A percentile compares a stretch with the other conserved stretches of the same genome.
These are phyloP conservation scores for Botrytis cinerea DNA, from an alignment of 2,329 filamentous ascomycete genomes.

Conservation along the genomic window DNA sequence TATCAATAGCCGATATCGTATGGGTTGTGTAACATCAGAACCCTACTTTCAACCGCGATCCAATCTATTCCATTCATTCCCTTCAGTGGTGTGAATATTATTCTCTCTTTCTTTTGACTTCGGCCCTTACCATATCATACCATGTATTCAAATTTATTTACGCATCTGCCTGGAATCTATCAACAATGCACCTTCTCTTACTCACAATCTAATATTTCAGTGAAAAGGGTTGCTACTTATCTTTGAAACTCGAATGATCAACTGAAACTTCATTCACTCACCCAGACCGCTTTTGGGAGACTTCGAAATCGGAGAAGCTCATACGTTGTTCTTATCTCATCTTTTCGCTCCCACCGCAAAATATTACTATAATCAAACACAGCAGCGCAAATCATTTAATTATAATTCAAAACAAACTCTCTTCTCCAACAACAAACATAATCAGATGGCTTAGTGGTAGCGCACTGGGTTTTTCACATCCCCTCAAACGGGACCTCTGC, in stretches of 20 bases:
- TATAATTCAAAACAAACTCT: neutral
- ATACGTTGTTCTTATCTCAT: neutral
- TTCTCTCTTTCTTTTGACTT: neutral
- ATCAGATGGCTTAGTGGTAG: conserved; percentile 14
- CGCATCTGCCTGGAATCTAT: neutral
- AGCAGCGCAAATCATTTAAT: neutral
- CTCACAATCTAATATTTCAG: neutral
- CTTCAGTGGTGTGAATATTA: neutral
- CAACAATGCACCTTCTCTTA: neutral
- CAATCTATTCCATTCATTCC: neutral
- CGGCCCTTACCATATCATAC: no score
- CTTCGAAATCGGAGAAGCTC: neutral
- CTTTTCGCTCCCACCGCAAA: neutral
- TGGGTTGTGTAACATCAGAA: neutral
- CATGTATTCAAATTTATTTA: neutral
- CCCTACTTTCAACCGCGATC: neutral
- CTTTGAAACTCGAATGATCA: no score
- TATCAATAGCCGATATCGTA: neutral
- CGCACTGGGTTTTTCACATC: conserved; percentile 9
- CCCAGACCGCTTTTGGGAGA: neutral
- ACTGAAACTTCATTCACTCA: neutral
- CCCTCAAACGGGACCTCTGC: conserved; percentile 7
- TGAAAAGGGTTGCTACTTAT: no score
- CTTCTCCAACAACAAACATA: neutral
- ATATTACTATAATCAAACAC: neutral